Base-by-base conservation (phyloP, 352 stramenopile species). In the Phytophthora capsici region DNA sequence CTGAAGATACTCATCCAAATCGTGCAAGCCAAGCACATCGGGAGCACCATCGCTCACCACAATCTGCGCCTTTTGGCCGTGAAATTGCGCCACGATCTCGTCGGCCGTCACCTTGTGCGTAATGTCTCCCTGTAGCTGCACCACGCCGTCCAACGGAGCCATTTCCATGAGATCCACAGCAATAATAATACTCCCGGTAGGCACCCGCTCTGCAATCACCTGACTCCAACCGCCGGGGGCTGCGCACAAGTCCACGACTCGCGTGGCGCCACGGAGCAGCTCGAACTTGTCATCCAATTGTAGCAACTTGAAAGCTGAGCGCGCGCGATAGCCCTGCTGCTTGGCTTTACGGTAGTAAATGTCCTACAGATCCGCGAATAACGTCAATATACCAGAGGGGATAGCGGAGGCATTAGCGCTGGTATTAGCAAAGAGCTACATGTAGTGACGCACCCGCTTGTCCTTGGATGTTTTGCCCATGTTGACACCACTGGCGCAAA, bases 11-110 rank as follows among this genome's bases (percentile, higher is more conserved):
- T 94, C 84, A 60, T 95, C 86, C 36, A 94, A 48, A 37, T 95
- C 88, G 43, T 94, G 80, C 43, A 94, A 68, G 1, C 85, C 84
- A 1, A 91, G 75, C n/a, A 99, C 98, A 60, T 99, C 98, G 1
- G 98, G 98, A 5, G 98, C 98, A 43, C 98, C 98, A 80, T 99
- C 98, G 60, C 96, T 99, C 10, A 99, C 93, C 6, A 99, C 98
- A 1, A 99, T 73, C 53, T 99, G 95, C 20, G 97, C 97, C 26
- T 96, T 91, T 26, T 94, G 66, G 26, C 86, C 86, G 2, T 68
- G 45, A 52, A 94, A 93, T 19, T 75, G 79, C 25, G 74, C 70
- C 45, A 94, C 80, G 67, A 94, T 94, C 34, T 66, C 71, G 59
- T 93, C 85, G 2, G 83, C 84, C 1, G 88, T 94, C 14, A 73